These are phyloP conservation scores for Poa pratensis DNA, from an alignment of 176 grass and related monocot species.

Conservation along the genomic window DNA sequence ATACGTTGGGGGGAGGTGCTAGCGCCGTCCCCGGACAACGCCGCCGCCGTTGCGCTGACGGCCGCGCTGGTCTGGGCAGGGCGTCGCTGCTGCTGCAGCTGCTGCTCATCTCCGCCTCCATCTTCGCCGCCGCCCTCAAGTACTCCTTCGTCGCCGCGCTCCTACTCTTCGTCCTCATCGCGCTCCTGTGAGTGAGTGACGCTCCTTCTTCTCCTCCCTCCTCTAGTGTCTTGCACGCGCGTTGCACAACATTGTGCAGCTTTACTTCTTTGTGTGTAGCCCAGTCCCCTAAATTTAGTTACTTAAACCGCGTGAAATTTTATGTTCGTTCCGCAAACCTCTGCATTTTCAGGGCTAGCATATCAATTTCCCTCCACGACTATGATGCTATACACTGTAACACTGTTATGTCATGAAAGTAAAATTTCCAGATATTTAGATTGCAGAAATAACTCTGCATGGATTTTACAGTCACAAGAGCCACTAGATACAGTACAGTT, in stretches of 20 bases:
- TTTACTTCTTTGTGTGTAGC: background rate
- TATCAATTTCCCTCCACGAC: background rate
- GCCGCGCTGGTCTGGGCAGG: constrained; percentile 44
- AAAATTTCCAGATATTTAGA: background rate
- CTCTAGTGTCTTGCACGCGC: background rate
- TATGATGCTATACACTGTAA: background rate
- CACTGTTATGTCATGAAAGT: background rate
- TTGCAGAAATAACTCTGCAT: background rate
- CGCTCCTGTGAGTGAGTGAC: constrained; percentile 37
- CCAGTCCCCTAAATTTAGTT: background rate
- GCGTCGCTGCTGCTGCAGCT: constrained; percentile 53
- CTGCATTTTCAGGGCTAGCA: background rate
- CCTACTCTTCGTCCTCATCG: constrained; percentile 60
- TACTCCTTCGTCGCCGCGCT: constrained; percentile 57
- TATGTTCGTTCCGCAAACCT: background rate
- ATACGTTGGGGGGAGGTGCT: constrained; percentile 60
- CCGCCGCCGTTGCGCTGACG: constrained; percentile 38
- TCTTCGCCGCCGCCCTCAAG: constrained; percentile 57
- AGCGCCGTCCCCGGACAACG: constrained; percentile 49
- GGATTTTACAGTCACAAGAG: background rate
- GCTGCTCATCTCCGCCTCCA: constrained; percentile 43
- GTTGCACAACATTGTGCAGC: background rate
- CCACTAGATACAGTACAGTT: background rate
- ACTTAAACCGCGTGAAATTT: no score
- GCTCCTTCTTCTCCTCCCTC: background rate